Conservation (phyloP, 2,329 filamentous ascomycete species). For the Grosmannia penicillata region DNA sequence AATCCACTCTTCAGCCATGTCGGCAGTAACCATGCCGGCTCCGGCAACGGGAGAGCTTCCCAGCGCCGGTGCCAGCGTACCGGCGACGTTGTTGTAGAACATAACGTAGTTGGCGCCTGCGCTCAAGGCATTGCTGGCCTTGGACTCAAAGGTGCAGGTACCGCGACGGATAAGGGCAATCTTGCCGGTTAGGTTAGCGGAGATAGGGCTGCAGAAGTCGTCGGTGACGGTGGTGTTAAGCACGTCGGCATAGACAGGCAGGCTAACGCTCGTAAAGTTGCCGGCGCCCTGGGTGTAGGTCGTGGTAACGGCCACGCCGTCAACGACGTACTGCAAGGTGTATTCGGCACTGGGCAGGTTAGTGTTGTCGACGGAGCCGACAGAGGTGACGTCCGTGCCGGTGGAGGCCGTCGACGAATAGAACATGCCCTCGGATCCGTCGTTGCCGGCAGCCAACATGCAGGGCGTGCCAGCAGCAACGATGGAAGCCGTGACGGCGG, state of each 20-base stretch:
- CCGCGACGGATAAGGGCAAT: slow-evolving; percentile 48
- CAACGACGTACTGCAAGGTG: slow-evolving; percentile 12
- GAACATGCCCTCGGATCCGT: slow-evolving; percentile 33
- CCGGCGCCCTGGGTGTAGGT: slow-evolving; percentile 23
- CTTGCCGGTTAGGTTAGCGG: slow-evolving; percentile 39
- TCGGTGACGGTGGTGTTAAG: slow-evolving; percentile 31
- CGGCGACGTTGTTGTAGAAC: slow-evolving; percentile 40
- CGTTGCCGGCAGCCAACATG: slow-evolving; percentile 32
- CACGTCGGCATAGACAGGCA: slow-evolving; percentile 34
- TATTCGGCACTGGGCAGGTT: slow-evolving; percentile 18
- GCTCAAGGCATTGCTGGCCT: slow-evolving; percentile 35
- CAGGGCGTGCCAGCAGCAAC: slow-evolving; percentile 27
- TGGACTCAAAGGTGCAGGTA: slow-evolving; percentile 38
- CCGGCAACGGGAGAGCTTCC: slow-evolving; percentile 19
- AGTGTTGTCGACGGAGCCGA: slow-evolving; percentile 35
- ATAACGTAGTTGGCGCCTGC: slow-evolving; percentile 46
- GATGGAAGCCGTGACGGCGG: slow-evolving; percentile 24
- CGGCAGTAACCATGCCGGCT: slow-evolving; percentile 25
- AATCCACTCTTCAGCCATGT: slow-evolving; percentile 29
- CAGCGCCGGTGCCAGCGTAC: slow-evolving; percentile 22
- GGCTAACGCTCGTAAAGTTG: slow-evolving; percentile 27
- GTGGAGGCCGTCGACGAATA: slow-evolving; percentile 32
- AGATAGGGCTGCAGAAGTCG: slow-evolving; percentile 43
- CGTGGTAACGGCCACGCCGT: slow-evolving; percentile 12
- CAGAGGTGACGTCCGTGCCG: slow-evolving; percentile 29